These are phyloP conservation scores for Talaromyces piceae DNA, from an alignment of 2,329 filamentous ascomycete genomes.

Conservation along the genomic window DNA sequence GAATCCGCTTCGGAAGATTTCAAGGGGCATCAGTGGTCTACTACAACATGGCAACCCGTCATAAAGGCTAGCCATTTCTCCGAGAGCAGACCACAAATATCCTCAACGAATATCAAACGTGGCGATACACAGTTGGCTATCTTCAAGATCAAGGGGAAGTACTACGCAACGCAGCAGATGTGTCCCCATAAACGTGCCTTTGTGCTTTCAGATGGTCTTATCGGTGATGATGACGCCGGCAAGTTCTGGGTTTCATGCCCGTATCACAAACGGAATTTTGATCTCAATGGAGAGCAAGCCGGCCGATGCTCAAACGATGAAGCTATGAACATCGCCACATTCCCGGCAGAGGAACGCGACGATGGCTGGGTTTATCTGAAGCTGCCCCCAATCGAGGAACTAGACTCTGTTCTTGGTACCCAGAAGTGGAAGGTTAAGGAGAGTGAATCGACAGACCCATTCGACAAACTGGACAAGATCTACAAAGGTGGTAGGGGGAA, in stretches of 20 bases:
- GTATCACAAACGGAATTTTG: conserved; percentile 83
- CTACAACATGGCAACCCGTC: conserved; percentile 70
- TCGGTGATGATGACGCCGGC: conserved; percentile 55
- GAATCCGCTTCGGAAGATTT: conserved; percentile 65
- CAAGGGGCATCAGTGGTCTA: conserved; percentile 57
- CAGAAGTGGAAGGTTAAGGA: conserved; percentile 70
- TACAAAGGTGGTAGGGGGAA: conserved; percentile 49
- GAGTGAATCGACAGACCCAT: conserved; percentile 54
- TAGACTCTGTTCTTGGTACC: conserved; percentile 73
- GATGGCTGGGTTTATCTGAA: conserved; percentile 76
- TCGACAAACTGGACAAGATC: conserved; percentile 50
- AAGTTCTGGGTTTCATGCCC: conserved; percentile 84
- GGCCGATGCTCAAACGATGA: conserved; percentile 70
- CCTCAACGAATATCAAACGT: conserved; percentile 70
- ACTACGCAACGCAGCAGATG: conserved; percentile 88
- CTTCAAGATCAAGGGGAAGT: conserved; percentile 73
- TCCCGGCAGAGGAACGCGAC: conserved; percentile 64
- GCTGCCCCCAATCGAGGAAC: conserved; percentile 70
- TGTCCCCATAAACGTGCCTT: conserved; percentile 89
- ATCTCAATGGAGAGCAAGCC: conserved; percentile 57
- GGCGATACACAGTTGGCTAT: conserved; percentile 84
- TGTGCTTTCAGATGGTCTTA: conserved; percentile 75
- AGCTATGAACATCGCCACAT: conserved; percentile 71
- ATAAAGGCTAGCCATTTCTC: conserved; percentile 64
- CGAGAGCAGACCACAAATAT: conserved; percentile 32